Evolutionary conservation across 2,329 filamentous ascomycete species (phyloP).

Genomic region (Chaetomium sp.): DNA sequence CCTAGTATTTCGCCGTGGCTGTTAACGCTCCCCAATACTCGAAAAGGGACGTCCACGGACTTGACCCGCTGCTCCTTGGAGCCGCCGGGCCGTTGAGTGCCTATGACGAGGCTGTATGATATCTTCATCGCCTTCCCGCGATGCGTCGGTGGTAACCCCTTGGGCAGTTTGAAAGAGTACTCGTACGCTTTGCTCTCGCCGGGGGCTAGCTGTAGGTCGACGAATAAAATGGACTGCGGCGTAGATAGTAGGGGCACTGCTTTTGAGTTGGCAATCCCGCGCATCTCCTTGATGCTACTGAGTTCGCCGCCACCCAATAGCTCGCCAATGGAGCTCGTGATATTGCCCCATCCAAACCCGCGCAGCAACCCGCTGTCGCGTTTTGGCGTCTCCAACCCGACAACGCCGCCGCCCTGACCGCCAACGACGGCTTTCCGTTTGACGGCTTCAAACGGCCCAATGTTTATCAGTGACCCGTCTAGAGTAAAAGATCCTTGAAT

Average conservation of each 20-base stretch:
- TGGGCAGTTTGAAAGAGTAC: conserved; percentile 83
- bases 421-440: conserved; percentile 92
- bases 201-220: conserved; percentile 82
- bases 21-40: conserved; percentile 91
- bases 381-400: conserved; percentile 74
- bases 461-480: conserved; percentile 87
- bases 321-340: conserved; percentile 86
- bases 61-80: conserved; percentile 79
- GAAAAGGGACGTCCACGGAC: conserved; percentile 90
- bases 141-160: conserved; percentile 87
- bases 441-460: conserved; percentile 89
- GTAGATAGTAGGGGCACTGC: conserved; percentile 91
- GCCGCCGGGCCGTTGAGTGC: conserved; percentile 82
- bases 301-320: conserved; percentile 84
- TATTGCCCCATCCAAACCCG: conserved; percentile 82
- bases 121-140: conserved; percentile 94
- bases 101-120: conserved; percentile 85
- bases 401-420: conserved; percentile 82
- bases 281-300: conserved; percentile 95
- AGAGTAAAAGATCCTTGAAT: conserved; percentile 89
- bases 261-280: conserved; percentile 80
- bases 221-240: conserved; percentile 92
- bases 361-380: conserved; percentile 78
- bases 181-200: conserved; percentile 87
- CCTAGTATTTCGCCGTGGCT: conserved; percentile 83